Conservation (phyloP, 371 early-diverging fungal genomes). For the Mycotypha africana region DNA sequence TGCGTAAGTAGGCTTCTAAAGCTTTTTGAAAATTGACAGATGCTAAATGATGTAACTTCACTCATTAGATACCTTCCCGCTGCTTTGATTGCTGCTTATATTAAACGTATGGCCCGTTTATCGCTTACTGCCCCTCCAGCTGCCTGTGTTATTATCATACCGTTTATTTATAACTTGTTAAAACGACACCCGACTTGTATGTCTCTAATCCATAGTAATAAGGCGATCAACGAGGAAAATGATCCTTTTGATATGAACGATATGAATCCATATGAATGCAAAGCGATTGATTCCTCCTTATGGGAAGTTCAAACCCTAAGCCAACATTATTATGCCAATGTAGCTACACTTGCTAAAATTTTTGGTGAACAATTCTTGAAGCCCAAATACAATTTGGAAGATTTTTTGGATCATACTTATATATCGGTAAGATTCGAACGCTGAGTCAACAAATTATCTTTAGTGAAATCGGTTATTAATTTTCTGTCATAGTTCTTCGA, state of each 20-base stretch:
- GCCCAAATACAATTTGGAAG: constrained; percentile 82
- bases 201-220: constrained; percentile 71
- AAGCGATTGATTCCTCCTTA: constrained; percentile 83
- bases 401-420: constrained; percentile 92
- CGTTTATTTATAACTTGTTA: constrained; percentile 87
- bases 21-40: too few relatives aligned
- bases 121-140: constrained; percentile 82
- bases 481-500: constrained; percentile 53
- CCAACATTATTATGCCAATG: constrained; percentile 80
- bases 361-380: constrained; percentile 85
- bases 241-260: constrained; percentile 71
- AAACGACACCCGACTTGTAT: constrained; percentile 88
- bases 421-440: constrained; percentile 42
- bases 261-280: constrained; percentile 68
- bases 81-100: constrained; percentile 85
- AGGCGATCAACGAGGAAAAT: constrained; percentile 24
- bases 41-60: neutral
- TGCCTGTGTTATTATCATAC: constrained; percentile 75
- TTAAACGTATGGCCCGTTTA: constrained; percentile 85
- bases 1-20: too few relatives aligned
- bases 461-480: neutral
- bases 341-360: constrained; percentile 76
- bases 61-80: constrained; percentile 73
- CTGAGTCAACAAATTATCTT: neutral
- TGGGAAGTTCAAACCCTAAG: constrained; percentile 89